A percentile compares a stretch with the other conserved stretches of the same genome.
Conservation (phyloP, 1,284 basidiomycete genomes). For the Ceratobasidium sp. region DNA sequence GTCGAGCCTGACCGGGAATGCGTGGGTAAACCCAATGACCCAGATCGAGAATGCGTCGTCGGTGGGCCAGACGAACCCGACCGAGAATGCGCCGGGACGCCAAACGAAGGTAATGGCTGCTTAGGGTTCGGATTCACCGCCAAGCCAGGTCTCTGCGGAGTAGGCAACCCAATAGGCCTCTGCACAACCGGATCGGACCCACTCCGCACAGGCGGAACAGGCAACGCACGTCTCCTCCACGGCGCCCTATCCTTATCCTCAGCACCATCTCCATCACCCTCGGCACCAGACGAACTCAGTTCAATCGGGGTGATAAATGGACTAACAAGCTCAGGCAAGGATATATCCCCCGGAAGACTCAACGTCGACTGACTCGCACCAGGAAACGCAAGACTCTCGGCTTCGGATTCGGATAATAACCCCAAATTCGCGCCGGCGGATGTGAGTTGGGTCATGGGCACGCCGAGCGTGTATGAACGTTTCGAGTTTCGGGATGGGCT, state of each 20-base stretch:
- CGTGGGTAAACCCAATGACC: background rate
- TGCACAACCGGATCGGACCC: background rate
- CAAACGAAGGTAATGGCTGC: background rate
- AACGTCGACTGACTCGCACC: constrained; percentile 30
- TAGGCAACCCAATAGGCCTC: background rate
- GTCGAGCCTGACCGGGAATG: background rate
- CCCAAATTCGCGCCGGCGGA: background rate
- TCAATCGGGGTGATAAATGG: constrained; percentile 29
- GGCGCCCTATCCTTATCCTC: background rate
- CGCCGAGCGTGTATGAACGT: constrained; percentile 21
- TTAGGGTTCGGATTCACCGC: background rate
- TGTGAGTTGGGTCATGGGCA: constrained; percentile 39
- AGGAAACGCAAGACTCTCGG: constrained; percentile 36
- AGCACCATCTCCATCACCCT: background rate
- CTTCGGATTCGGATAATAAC: constrained; percentile 18
- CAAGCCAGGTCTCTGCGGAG: background rate
- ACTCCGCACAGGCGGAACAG: background rate
- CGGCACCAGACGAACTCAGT: background rate
- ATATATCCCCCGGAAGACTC: constrained; percentile 21
- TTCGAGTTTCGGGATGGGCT: constrained; percentile 31
- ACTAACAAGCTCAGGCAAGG: constrained; percentile 19
- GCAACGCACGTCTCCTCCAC: background rate
- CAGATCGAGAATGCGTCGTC: background rate
- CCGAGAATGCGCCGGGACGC: background rate
- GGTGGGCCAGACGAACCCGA: background rate